Conservation (phyloP, 345 rosid genomes). For the Brassica rapa region DNA sequence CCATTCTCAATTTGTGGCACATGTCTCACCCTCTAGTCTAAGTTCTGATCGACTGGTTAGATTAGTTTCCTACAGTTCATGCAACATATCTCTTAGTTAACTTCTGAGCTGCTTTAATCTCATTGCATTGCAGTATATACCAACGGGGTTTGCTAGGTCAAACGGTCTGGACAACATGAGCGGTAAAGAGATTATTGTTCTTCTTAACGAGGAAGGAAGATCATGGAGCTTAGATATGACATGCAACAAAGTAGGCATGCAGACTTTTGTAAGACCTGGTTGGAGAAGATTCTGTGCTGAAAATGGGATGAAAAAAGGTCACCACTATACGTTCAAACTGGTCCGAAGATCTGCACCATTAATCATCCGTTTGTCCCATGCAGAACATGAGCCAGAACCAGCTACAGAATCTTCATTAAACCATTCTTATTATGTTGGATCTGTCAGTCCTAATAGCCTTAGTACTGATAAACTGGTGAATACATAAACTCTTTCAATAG, state of each 20-base stretch:
- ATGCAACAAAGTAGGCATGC: background rate
- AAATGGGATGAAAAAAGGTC: slow-evolving; percentile 16
- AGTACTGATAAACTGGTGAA: background rate
- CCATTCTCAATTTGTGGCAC: slow-evolving; percentile 13
- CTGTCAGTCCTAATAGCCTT: background rate
- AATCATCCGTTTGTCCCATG: slow-evolving; percentile 13
- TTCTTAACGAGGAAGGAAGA: slow-evolving; percentile 14
- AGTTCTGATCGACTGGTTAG: slow-evolving; percentile 23
- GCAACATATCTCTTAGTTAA: background rate
- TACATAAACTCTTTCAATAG: background rate
- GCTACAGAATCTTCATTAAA: background rate
- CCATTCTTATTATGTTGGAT: background rate
- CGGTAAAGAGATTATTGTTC: slow-evolving; percentile 1
- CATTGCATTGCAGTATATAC: slow-evolving; percentile 27
- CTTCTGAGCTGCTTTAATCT: background rate
- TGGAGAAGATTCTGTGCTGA: slow-evolving; percentile 30
- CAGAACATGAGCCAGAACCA: background rate
- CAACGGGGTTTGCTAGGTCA: slow-evolving; percentile 10
- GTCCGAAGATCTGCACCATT: background rate
- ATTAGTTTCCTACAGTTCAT: background rate
- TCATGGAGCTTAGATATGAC: slow-evolving; percentile 6
- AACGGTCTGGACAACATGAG: slow-evolving; percentile 26
- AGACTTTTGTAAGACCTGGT: slow-evolving; percentile 17
- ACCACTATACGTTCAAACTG: slow-evolving; percentile 11
- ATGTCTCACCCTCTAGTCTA: slow-evolving; percentile 23